Evolutionary conservation across 225 moss, liverwort and hornwort species (phyloP).

Genomic region (Antitrichia curtipendula): DNA sequence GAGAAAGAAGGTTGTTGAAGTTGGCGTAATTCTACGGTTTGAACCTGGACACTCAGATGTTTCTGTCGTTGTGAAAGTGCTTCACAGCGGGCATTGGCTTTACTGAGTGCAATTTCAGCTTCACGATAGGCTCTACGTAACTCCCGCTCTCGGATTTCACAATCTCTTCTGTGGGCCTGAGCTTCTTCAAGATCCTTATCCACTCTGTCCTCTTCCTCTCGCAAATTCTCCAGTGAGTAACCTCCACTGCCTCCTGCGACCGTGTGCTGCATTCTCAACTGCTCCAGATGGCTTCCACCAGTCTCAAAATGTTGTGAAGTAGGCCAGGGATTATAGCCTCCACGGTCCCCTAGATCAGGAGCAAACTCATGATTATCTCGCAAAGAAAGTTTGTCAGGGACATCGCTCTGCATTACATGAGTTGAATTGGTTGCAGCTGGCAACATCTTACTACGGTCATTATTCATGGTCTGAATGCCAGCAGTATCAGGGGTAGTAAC

Average conservation of each 20-base stretch:
- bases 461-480: neutral
- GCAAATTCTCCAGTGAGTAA: conserved; percentile 25
- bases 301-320: neutral
- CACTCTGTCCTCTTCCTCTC: conserved; percentile 58
- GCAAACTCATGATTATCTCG: neutral
- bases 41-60: conserved; percentile 34
- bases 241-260: neutral
- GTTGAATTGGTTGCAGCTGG: neutral
- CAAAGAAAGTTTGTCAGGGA: neutral
- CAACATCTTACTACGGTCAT: neutral
- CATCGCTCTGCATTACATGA: neutral
- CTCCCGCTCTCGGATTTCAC: conserved; percentile 51
- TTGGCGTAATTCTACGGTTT: conserved; percentile 28
- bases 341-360: neutral
- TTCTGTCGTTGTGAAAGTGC: conserved; percentile 39
- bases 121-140: conserved; percentile 59
- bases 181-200: conserved; percentile 64
- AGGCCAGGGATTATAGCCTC: neutral
- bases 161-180: conserved; percentile 35
- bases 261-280: conserved; percentile 5
- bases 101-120: conserved; percentile 41
- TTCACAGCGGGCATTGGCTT: conserved; percentile 44
- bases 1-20: conserved; percentile 9
- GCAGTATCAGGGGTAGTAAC: neutral
- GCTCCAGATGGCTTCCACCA: neutral